Conservation (phyloP, 1,284 basidiomycete genomes). For the Ustilago loliicola region DNA sequence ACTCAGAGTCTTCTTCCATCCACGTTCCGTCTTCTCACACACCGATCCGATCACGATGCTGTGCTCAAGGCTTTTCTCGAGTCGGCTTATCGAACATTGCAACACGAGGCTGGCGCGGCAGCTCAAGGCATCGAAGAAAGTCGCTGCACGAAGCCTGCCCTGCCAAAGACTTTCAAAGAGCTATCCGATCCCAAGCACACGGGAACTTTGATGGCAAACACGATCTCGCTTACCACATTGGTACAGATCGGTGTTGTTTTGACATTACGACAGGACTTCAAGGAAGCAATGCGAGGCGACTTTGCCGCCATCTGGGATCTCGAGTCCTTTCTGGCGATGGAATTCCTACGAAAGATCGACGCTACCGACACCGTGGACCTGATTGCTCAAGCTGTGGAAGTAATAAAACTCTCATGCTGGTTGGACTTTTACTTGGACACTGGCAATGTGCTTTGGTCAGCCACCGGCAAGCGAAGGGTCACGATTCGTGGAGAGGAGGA, state of each 20-base stretch:
- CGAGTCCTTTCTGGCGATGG: constrained; percentile 29
- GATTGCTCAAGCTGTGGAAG: constrained; percentile 24
- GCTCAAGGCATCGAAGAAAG: background rate
- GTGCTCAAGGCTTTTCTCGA: constrained; percentile 36
- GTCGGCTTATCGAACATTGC: constrained; percentile 31
- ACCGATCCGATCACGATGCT: constrained; percentile 30
- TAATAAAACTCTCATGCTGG: constrained; percentile 34
- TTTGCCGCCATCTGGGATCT: constrained; percentile 44
- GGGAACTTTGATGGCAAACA: background rate
- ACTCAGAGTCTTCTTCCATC: constrained; percentile 18
- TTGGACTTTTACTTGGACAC: constrained; percentile 22
- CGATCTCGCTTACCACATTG: constrained; percentile 36
- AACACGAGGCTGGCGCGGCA: constrained; percentile 8
- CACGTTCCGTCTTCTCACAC: constrained; percentile 31
- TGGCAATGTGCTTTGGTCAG: background rate
- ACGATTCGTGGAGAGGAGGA: constrained; percentile 9
- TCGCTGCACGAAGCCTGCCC: background rate
- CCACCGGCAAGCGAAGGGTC: background rate
- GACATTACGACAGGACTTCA: constrained; percentile 22
- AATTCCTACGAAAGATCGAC: constrained; percentile 19
- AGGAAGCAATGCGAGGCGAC: constrained; percentile 31
- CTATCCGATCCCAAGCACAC: background rate
- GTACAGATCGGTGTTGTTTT: constrained; percentile 26
- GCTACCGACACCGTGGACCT: constrained; percentile 23
- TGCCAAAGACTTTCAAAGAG: constrained; percentile 21